Percentiles rank a stretch among this genome's conserved stretches.
phyloP scores from a whole-genome alignment of 192 early-diverging fungal genomes.

The Backusella circina region DNA sequence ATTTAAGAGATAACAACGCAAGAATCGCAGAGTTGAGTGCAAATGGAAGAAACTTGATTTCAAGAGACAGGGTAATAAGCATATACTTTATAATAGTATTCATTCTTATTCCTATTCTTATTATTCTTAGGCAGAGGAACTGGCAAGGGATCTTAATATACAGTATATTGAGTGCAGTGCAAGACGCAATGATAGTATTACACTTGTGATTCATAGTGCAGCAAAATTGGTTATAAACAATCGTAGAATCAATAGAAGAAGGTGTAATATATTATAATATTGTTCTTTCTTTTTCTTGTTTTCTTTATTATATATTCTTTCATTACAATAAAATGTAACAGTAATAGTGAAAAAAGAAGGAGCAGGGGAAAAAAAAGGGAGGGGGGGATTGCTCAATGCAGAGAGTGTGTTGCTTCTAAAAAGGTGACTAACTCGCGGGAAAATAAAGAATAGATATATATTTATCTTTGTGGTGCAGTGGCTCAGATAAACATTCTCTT shows the following conservation, averaged over 20 bases:
- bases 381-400: not conserved
- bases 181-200: not conserved
- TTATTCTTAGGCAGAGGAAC: not conserved
- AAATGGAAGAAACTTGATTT: conserved; percentile 1
- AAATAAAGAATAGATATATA: not conserved
- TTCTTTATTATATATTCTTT: not conserved
- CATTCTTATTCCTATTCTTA: not conserved
- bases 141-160: not conserved
- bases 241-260: not conserved
- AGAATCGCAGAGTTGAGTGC: conserved; percentile 69
- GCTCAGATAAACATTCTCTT: too few relatives aligned
- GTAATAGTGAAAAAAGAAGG: not conserved
- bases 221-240: not conserved
- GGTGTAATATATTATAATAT: not conserved
- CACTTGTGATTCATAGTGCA: not conserved
- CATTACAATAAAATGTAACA: not conserved
- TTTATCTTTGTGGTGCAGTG: not conserved
- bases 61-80: not conserved
- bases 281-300: not conserved
- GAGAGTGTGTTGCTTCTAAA: not conserved
- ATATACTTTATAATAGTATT: not conserved
- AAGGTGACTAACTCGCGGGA: not conserved
- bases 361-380: not conserved
- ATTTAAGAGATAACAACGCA: conserved; percentile 79
- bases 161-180: conserved; percentile 11